Evolutionary conservation across 257 asterid genomes (phyloP), one percentile per base, ranked within the genome.

Genomic region (Handroanthus guayacan): DNA sequence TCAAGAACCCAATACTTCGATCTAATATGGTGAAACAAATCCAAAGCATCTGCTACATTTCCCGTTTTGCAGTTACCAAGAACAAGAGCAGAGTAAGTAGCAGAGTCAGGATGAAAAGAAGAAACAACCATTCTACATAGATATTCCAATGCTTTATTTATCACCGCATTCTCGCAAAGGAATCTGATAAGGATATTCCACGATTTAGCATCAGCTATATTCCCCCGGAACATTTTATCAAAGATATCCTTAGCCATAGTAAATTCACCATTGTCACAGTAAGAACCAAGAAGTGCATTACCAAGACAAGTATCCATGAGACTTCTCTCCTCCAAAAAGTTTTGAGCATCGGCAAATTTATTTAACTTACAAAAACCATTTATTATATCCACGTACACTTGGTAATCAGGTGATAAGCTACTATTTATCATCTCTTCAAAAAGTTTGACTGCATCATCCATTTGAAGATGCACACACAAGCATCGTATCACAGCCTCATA

Each of bases 1-100:
- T 90, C 96, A 82, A 94, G 71, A 73, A 82, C 82, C 89, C 90
- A 84, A 68, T 39, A 17, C 50, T 82, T 84, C 1, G 71, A 74
- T 75, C 82, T 75, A 64, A 92, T 82, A 44, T 70, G 81, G 20
- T 37, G 31, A 76, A 86, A 90, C 64, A 94, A 69, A 69, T 72
- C 71, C 45, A 90, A 78, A 69, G 97, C 97, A 66, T 75, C 62
- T 58, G 38, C 84, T 37, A 71, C 39, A 18, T 83, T 80, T 37
- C 89, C 90, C 69, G 48, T 56, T 80, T 67, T 85, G 87, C 95
- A 89, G 78, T 87, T 76, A 50, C 97, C 94, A 52, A 84, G 74
- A 41, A 92, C 71, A 73, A 94, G 84, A 82, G 98, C 86, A 64
- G 96, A 89, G 83, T 79, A 92, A 50, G 93, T 87, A 75, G 74